Evolutionary conservation across 306 rosid species (phyloP), one percentile per base, ranked within the genome.

Genomic region (Rosa rugosa): DNA sequence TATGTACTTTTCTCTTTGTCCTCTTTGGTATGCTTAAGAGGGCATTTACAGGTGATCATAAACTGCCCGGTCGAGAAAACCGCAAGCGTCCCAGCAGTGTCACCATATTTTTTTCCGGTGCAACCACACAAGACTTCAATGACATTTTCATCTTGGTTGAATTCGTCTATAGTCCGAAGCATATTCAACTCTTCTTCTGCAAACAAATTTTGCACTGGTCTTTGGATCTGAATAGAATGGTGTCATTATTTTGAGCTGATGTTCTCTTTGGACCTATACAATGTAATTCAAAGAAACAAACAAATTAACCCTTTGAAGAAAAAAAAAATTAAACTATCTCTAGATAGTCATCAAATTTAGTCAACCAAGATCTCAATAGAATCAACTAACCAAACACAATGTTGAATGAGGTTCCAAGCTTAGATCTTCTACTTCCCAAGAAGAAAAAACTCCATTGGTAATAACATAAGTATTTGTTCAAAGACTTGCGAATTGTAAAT

Each of bases 121-220:
- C 85, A 82, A 9, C 91, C 90, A 57, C 96, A 89, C 0, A 9
- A 17, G 18, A 88, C 85, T 71, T 87, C 86, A 20, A 91, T 53
- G 10, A 44, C 83, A 75, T 68, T 76, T 8, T 6, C 13, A 3
- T 90, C 86, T 54, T n/a, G 63, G 42, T 72, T 59, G 0, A 82
- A 77, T 5, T 84, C 88, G n/a, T 2, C 3, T 11, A 85, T 77
- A 1, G 20, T 69, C 45, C 70, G 60, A 3, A 86, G 51, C 25
- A 73, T 38, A 6, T 23, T 23, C 8, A 70, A 42, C 46, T 70
- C 78, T 64, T 74, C 80, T 8, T 88, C 87, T 10, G 45, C 73
- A 31, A 88, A 84, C 46, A 45, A 45, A 2, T 1, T 9, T 45
- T 45, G 14, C 13, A 9, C 2, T 45, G 14, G 49, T 45, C 49